phyloP scores from a whole-genome alignment of 441 rosid genomes.

The Monsonia emarginata region DNA sequence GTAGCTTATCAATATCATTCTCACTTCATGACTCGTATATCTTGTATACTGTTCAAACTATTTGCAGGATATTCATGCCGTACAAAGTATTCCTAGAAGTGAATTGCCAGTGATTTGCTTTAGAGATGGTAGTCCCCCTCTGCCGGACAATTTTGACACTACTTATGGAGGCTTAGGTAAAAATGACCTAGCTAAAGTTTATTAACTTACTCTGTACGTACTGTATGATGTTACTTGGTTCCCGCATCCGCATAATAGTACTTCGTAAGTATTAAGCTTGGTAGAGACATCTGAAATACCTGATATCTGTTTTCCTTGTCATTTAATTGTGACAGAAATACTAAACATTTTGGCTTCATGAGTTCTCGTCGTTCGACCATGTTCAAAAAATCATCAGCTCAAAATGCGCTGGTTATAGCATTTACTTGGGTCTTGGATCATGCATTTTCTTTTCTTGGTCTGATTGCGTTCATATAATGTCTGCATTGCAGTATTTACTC shows the following conservation, averaged over 20 bases:
- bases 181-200: not conserved
- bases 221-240: not conserved
- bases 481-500: constrained; percentile 25
- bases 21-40: not conserved
- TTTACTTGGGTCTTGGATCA: not conserved
- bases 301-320: not conserved
- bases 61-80: not conserved
- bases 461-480: not conserved
- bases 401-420: not conserved
- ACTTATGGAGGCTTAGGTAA: constrained; percentile 6
- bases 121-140: constrained; percentile 6
- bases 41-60: not conserved
- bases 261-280: not conserved
- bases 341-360: not conserved
- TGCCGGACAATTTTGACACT: constrained; percentile 6
- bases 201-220: not conserved
- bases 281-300: not conserved
- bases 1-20: not conserved
- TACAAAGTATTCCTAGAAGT: not conserved
- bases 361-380: not conserved
- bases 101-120: constrained; percentile 1
- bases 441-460: not conserved
- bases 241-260: not conserved
- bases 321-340: not conserved
- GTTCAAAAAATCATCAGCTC: not conserved